Evolutionary conservation across 768 basidiomycete genomes (phyloP).

Genomic region (Kwoniella sp.): DNA sequence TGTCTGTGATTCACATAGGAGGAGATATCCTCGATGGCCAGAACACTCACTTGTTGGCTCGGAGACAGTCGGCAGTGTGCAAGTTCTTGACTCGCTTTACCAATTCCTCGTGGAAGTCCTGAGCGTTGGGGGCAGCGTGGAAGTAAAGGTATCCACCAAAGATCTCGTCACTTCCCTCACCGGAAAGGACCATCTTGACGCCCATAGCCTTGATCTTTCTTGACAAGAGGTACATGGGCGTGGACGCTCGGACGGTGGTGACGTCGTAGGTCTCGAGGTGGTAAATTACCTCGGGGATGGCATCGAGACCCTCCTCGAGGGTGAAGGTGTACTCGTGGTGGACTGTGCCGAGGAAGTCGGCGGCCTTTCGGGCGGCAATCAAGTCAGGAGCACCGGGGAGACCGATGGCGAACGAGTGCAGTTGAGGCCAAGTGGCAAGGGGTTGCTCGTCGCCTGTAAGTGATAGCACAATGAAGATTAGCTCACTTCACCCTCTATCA

Average conservation of each 20-base stretch:
- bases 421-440: conserved; percentile 85
- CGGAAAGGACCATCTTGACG: conserved; percentile 98
- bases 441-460: conserved; percentile 59
- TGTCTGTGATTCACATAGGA: not conserved
- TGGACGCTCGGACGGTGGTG: conserved; percentile 94
- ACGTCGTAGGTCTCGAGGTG: conserved; percentile 99
- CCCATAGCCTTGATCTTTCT: conserved; percentile 99
- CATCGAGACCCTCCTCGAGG: conserved; percentile 95
- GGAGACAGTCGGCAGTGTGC: conserved; percentile 93
- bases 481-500: no score
- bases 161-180: conserved; percentile 97
- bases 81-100: conserved; percentile 95
- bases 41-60: conserved; percentile 89
- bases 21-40: no score
- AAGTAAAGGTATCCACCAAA: conserved; percentile 99
- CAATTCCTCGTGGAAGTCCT: conserved; percentile 91
- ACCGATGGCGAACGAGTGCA: conserved; percentile 97
- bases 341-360: conserved; percentile 86
- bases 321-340: conserved; percentile 99
- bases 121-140: conserved; percentile 89
- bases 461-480: conserved; percentile 11
- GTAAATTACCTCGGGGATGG: conserved; percentile 94
- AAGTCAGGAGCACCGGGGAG: conserved; percentile 93
- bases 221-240: conserved; percentile 97
- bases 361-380: conserved; percentile 88